Evolutionary conservation across 768 basidiomycete species (phyloP), one percentile per base, ranked within the genome.

Genomic region (Suillus alpinus): DNA sequence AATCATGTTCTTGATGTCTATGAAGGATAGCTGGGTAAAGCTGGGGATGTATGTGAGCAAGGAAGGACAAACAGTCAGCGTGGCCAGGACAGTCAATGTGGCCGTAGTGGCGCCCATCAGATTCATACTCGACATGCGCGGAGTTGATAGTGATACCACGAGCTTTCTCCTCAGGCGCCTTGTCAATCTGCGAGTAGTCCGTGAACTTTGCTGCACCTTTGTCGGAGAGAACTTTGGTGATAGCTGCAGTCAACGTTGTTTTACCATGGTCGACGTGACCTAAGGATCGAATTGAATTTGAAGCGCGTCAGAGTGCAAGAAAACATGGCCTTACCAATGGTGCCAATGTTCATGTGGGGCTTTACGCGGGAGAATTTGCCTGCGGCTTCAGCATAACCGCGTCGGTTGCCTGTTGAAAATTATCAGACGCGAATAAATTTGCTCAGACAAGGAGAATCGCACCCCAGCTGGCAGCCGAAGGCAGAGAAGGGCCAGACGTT

Each of bases 121-220:
- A 96, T 81, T 98, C 95, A 74, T 99, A 99, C 75, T 99, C 97
- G 73, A 99, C 95, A 73, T 99, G 97, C 56, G 97, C 86, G 23
- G 97, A 96, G 76, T 96, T 95, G 77, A 99, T 99, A 63, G 97
- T 99, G 77, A 99, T 99, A 77, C 97, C 97, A 74, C 97, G 93
- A 63, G 96, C 96, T 78, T 94, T 96, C 81, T 99, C 97, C 77
- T 99, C 97, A 3, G 97, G 97, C 9, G 97, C 97, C 81, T 92
- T 98, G 90, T 99, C 97, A 69, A 99, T 99, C 76, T 94, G 87
- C 53, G 83, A 86, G 81, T 99, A 99, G 82, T 95, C 95, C 64
- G 95, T 92, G 78, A 99, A 98, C 73, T 81, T 77, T 67, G 81
- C 88, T 59, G 86, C 86, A 61, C 92, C 92, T 49, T 78, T 75